Base-by-base conservation (phyloP, 805 yeast species). In the Candida vaughaniae region DNA sequence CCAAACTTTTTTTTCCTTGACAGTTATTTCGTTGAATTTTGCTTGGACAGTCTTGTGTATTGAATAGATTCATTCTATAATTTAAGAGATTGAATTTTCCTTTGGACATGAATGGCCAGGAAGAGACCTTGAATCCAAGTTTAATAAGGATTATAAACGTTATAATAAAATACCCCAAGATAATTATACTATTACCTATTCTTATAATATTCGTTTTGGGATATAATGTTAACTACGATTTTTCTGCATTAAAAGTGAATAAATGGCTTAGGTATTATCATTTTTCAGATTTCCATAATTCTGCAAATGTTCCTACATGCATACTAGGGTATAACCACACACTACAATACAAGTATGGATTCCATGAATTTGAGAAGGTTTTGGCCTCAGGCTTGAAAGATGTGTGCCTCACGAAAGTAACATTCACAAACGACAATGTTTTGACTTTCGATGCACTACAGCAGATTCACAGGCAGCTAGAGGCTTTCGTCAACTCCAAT, bases 161-260 rank as follows among this genome's bases (percentile, higher is more conserved):
- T 11, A n/a, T 38, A 7, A 16, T 33, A 5, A 32, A 16, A 25
- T 22, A 51, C 25, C 70, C 72, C 2, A 51, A 49, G 29, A 22
- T 48, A 6, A 38, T 51, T 29, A 62, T 67, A 12, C 32, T 65
- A 29, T 16, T 62, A 8, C 68, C 70, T 12, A 49, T 63, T 6
- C 32, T 65, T 15, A 19, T 56, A 7, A 47, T 58, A 17, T 66
- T 64, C 38, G 44, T 58, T 2, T 30, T 62, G n/a, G 59, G 69
- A 1, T 67, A 64, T 48, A 53, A 58, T 37, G 53, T 64, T 8
- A 33, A 54, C n/a, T 66, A 66, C 41, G 69, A 64, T 38, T 51
- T 56, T 30, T 51, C 65, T 6, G 49, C 64, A 26, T 15, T 31
- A 5, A 25, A 18, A 16, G 16, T 36, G 22, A 36, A 36, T 16